Evolutionary conservation across 2,329 filamentous ascomycete genomes (phyloP), one percentile per base, ranked within the genome.

Genomic region (Cadophora luteo-olivacea): DNA sequence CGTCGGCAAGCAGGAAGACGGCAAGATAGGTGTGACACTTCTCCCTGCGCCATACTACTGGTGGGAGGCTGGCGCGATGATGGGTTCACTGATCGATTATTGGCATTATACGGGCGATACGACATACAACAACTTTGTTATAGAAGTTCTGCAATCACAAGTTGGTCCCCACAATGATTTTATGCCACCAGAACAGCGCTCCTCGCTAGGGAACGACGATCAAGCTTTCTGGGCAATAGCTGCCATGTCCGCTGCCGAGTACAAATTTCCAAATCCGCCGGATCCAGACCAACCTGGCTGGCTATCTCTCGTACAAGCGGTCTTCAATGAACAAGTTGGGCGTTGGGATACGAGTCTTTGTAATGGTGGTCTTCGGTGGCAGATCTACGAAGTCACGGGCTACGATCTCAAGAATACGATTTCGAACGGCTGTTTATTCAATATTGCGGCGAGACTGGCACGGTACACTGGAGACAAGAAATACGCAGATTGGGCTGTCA

Each of bases 91-190:
- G 66, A 83, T 96, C 64, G 91, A 95, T 73, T 96, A 95, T 78
- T 96, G 92, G 91, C 91, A 89, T 76, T 92, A 92, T 77, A 94
- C 92, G 0, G 89, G 88, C 25, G 91, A 95, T 75, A 81, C 84
- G 6, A 84, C 85, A 51, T 95, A 91, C 81, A 94, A 94, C 76
- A 81, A 88, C 7, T 80, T 92, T 51, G 85, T 88, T 22, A 85
- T 83, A 49, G 84, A 91, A 70, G 92, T 86, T 11, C 84, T 97
- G 74, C 84, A 93, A 63, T 89, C 87, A 77, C 93, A 97, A 79
- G 88, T 90, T 68, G 92, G 92, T 66, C 84, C 86, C 1, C 83
- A 91, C 75, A 83, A 88, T 64, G 89, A 94, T 76, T 96, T 91
- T 78, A 94, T 94, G 88, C 92, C 92, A 4, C 82, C 84, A 1